Percentiles rank a stretch among this genome's conserved stretches.
Conservation (phyloP, 768 basidiomycete genomes). For the Antrodiella citrinella region DNA sequence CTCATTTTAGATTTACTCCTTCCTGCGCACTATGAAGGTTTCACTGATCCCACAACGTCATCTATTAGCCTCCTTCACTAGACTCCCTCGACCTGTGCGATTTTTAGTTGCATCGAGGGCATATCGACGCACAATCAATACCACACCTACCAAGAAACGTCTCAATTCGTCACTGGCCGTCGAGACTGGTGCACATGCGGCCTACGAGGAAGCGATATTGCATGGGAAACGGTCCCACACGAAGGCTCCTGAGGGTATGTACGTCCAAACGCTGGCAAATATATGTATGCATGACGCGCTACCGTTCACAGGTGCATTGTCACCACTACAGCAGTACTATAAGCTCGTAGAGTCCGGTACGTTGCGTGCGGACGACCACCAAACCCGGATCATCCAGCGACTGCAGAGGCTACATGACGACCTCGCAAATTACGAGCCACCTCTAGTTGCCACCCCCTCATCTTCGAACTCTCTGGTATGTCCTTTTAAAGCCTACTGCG, state of each 20-base stretch:
- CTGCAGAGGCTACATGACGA: conserved; percentile 75
- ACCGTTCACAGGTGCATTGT: conserved; percentile 5
- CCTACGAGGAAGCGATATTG: conserved; percentile 2
- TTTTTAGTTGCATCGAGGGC: conserved; percentile 7
- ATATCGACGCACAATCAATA: background rate
- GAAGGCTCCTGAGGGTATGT: background rate
- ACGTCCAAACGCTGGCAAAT: background rate
- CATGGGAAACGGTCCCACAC: conserved; percentile 3
- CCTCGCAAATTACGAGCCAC: conserved; percentile 64
- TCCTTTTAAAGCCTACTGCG: background rate
- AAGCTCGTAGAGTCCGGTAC: conserved; percentile 40
- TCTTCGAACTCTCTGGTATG: conserved; percentile 25
- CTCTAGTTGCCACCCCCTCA: conserved; percentile 41
- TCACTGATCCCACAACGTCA: background rate
- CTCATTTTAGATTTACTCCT: background rate
- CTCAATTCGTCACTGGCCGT: conserved; percentile 8
- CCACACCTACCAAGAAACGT: background rate
- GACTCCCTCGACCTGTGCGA: conserved; percentile 7
- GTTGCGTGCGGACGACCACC: conserved; percentile 73
- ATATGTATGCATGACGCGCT: background rate
- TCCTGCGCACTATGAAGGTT: background rate
- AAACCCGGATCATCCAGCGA: conserved; percentile 74
- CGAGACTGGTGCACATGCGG: background rate
- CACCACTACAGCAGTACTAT: conserved; percentile 33
- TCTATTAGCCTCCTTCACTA: conserved; percentile 1